phyloP scores from a whole-genome alignment of 352 stramenopile species.

The Globisporangium spinosum region DNA sequence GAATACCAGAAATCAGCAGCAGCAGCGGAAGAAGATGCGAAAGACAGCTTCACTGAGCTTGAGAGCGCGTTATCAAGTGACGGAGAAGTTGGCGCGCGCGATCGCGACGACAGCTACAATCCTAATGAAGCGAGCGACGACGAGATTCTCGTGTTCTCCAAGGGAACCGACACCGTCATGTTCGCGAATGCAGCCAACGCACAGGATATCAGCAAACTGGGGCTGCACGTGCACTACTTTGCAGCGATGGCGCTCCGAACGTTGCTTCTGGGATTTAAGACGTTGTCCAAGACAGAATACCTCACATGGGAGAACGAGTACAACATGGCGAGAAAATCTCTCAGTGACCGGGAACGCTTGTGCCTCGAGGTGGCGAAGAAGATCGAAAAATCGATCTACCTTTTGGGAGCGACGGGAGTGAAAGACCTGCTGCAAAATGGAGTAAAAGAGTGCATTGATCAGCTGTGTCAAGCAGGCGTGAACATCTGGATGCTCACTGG shows the following conservation, averaged over 20 bases:
- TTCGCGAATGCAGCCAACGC: slow-evolving; percentile 69
- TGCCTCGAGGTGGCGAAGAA: slow-evolving; percentile 68
- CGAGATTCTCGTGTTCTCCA: slow-evolving; percentile 79
- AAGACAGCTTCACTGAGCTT: slow-evolving; percentile 29
- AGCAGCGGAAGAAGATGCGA: slow-evolving; percentile 9
- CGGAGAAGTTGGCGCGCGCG: slow-evolving; percentile 4
- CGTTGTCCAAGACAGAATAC: slow-evolving; percentile 59
- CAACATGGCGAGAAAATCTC: slow-evolving; percentile 58
- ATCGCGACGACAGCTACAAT: slow-evolving; percentile 14
- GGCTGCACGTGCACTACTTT: slow-evolving; percentile 85
- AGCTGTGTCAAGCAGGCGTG: slow-evolving; percentile 93
- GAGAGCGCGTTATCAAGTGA: slow-evolving; percentile 25
- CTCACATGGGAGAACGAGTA: slow-evolving; percentile 70
- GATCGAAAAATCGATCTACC: slow-evolving; percentile 81
- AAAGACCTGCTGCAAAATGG: slow-evolving; percentile 97
- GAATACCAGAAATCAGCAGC: not conserved
- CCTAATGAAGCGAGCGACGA: slow-evolving; percentile 17
- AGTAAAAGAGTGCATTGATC: slow-evolving; percentile 94
- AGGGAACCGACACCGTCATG: slow-evolving; percentile 89
- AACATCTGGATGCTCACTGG: slow-evolving; percentile 99
- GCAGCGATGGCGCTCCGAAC: slow-evolving; percentile 85
- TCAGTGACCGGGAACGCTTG: slow-evolving; percentile 55
- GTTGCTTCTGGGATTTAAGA: slow-evolving; percentile 76
- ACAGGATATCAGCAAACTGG: slow-evolving; percentile 73
- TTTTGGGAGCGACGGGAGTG: slow-evolving; percentile 95